Evolutionary conservation across 2,329 filamentous ascomycete species (phyloP), one percentile per base, ranked within the genome.

Genomic region (Gnomoniopsis smithogilvyi): DNA sequence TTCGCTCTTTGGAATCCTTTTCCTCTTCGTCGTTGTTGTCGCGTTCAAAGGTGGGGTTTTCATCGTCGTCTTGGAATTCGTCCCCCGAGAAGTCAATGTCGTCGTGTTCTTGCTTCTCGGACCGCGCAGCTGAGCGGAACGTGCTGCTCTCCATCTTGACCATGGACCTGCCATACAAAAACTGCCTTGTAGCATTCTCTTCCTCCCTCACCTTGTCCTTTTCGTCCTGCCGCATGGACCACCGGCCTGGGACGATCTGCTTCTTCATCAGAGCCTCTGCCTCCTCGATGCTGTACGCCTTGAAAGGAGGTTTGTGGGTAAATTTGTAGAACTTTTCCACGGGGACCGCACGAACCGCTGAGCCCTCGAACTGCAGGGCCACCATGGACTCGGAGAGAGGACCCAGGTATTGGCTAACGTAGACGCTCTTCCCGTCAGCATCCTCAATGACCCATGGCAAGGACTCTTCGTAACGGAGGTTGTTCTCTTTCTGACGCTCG

Each of bases 401-500:
- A 26, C 90, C 89, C 67, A 98, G 90, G 67, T 98, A 97, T 58
- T 88, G 90, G 48, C 93, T 95, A 36, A 95, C 88, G 92, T 93
- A 98, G 2, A 91, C 90, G 67, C 96, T 94, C 72, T 94, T 96
- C 64, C 92, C 92, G 68, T 99, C 94, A 45, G 93, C 96, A 72
- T 99, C 95, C 71, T 99, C 95, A 38, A 99, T 75, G 71, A 97
- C 93, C 95, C 95, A 99, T 6, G 95, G 95, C 52, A 97, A 79
- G 3, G 94, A 92, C 73, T 99, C 95, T 71, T 98, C 95, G 65
- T 98, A 99, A 63, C 93, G 89, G 75, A 85, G 86, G 58, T 85
- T 84, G 0, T 81, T 80, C 59, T 86, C 82, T 78, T 81, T 96
- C 81, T 83, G 95, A 78, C 76, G 94, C 68, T 94, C 92, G 68